Evolutionary conservation across 148 eudicot species (phyloP).

Genomic region (Beta vulgaris): DNA sequence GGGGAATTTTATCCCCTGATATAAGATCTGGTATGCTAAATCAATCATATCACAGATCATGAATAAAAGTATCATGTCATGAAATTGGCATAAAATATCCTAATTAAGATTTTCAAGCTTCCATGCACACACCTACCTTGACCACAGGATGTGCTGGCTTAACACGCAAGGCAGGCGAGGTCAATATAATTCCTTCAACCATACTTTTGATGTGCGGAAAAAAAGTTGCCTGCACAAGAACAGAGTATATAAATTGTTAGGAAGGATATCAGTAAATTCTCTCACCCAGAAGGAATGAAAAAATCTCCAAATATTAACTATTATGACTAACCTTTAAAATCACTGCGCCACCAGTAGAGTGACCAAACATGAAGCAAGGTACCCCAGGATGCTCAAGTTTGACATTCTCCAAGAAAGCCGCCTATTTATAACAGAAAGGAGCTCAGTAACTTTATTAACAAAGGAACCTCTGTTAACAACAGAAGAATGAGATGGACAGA

Average conservation of each 20-base stretch:
- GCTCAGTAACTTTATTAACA: not conserved
- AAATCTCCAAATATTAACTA: not conserved
- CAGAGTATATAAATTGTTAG: not conserved
- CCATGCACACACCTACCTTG: constrained; percentile 47
- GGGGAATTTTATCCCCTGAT: not conserved
- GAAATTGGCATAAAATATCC: not conserved
- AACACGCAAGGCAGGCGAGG: constrained; percentile 94
- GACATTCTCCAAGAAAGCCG: constrained; percentile 68
- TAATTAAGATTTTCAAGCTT: not conserved
- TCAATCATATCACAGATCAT: not conserved
- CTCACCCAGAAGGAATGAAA: not conserved
- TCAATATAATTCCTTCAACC: constrained; percentile 77
- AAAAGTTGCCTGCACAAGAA: constrained; percentile 34
- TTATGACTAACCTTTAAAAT: constrained; percentile 55
- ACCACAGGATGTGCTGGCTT: constrained; percentile 89
- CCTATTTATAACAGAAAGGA: constrained; percentile 34
- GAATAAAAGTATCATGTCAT: not conserved
- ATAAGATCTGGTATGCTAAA: not conserved
- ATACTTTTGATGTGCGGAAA: constrained; percentile 38
- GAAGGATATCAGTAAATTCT: not conserved
- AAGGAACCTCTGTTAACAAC: not conserved
- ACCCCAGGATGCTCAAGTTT: constrained; percentile 61
- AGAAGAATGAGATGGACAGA: constrained; percentile 8
- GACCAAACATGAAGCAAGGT: constrained; percentile 92
- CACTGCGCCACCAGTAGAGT: constrained; percentile 94